A percentile compares a stretch with the other conserved stretches of the same genome.
These are phyloP conservation scores for Biscogniauxia sp. DNA, from an alignment of 2,329 filamentous ascomycete species.

Conservation along the genomic window DNA sequence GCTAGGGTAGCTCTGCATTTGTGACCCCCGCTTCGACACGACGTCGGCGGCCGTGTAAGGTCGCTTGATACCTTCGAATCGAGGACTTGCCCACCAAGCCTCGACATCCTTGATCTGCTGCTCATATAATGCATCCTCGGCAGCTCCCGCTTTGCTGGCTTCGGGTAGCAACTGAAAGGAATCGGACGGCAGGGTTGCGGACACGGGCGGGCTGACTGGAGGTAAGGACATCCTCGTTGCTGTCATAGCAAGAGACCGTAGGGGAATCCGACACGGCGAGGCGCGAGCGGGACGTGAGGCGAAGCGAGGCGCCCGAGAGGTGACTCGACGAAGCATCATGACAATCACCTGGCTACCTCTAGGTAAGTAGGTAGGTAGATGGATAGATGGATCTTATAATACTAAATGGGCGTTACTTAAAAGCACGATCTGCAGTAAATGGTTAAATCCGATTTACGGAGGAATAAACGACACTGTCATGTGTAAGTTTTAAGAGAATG, in stretches of 20 bases:
- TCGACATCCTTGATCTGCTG: constrained; percentile 82
- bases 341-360: constrained; percentile 22
- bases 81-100: constrained; percentile 83
- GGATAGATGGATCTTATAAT: too few relatives aligned
- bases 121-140: constrained; percentile 83
- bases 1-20: constrained; percentile 86
- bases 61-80: constrained; percentile 85
- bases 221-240: constrained; percentile 51
- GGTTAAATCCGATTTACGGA: too few relatives aligned
- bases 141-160: constrained; percentile 69
- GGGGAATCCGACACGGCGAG: constrained; percentile 13
- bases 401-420: too few relatives aligned
- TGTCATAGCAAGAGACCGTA: constrained; percentile 40
- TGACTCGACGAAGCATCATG: constrained; percentile 31
- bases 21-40: constrained; percentile 85
- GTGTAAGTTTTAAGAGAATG: too few relatives aligned
- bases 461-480: too few relatives aligned
- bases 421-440: too few relatives aligned
- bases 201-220: constrained; percentile 59
- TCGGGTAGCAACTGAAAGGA: constrained; percentile 84
- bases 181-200: constrained; percentile 63
- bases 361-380: too few relatives aligned
- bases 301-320: constrained; percentile 26
- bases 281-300: constrained; percentile 19
- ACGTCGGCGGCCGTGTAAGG: constrained; percentile 90